These are phyloP conservation scores for Letharia columbiana DNA, from an alignment of 495 filamentous ascomycete genomes.

Conservation along the genomic window DNA sequence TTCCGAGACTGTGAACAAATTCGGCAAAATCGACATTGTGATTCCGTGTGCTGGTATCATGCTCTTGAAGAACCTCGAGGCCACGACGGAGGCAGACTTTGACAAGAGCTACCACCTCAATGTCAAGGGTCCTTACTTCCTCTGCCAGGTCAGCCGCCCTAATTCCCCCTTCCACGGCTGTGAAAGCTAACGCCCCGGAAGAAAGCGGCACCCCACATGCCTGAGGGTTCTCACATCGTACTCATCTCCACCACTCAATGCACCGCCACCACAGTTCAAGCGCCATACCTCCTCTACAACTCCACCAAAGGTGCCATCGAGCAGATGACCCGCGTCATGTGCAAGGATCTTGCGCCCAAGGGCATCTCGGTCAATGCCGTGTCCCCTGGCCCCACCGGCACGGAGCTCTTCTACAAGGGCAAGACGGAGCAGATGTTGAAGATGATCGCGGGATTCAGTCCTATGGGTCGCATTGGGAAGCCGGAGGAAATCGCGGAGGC, in stretches of 20 bases:
- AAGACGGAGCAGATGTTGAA: conserved; percentile 53
- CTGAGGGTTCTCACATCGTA: conserved; percentile 47
- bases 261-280: conserved; percentile 38
- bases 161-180: background rate
- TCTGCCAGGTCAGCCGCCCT: conserved; percentile 43
- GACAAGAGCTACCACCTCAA: conserved; percentile 49
- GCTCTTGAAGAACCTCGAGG: conserved; percentile 45
- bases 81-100: conserved; percentile 51
- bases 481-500: conserved; percentile 55
- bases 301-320: conserved; percentile 62
- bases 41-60: conserved; percentile 53
- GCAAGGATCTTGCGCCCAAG: conserved; percentile 55
- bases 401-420: conserved; percentile 56
- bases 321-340: conserved; percentile 55
- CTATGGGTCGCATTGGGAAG: conserved; percentile 47
- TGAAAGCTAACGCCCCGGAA: conserved; percentile 23
- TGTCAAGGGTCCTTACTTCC: conserved; percentile 61
- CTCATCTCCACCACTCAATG: conserved; percentile 51
- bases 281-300: conserved; percentile 53
- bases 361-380: conserved; percentile 57
- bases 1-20: conserved; percentile 37
- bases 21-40: conserved; percentile 53
- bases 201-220: conserved; percentile 57
- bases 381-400: conserved; percentile 57
- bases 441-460: conserved; percentile 43